phyloP scores from a whole-genome alignment of 1,139 yeast genomes.

The Blastobotrys malaysiensis region DNA sequence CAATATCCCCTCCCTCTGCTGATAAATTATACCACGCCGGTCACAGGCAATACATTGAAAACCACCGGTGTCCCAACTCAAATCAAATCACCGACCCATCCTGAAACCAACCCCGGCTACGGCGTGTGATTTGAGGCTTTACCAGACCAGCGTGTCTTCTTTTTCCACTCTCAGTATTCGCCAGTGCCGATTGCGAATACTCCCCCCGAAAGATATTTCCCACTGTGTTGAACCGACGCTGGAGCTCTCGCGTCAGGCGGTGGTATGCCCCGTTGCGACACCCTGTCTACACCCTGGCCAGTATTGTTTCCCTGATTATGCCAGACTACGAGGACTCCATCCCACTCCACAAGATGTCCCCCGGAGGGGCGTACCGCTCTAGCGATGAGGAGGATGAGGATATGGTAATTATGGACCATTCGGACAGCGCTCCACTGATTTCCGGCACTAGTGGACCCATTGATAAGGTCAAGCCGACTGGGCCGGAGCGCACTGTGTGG shows the following conservation, averaged over 20 bases:
- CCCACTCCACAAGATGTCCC: conserved; percentile 17
- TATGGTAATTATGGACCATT: conserved; percentile 7
- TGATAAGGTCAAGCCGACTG: background rate
- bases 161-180: background rate
- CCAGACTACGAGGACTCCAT: conserved; percentile 13
- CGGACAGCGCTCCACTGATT: conserved; percentile 16
- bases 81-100: too few species aligned
- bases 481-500: conserved; percentile 13
- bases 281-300: conserved; percentile 9
- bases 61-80: too few species aligned
- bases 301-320: conserved; percentile 11
- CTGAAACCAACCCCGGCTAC: too few species aligned
- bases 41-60: too few species aligned
- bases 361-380: conserved; percentile 7
- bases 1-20: too few species aligned
- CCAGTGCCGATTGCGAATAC: background rate
- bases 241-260: conserved; percentile 9
- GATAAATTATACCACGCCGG: too few species aligned
- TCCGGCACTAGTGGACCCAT: too few species aligned
- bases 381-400: conserved; percentile 12
- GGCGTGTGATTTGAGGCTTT: too few species aligned
- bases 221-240: background rate
- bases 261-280: conserved; percentile 18
- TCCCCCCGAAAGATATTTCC: background rate
- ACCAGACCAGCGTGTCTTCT: too few species aligned